A percentile compares a stretch with the other conserved stretches of the same genome.
Conservation (phyloP, 2,329 filamentous ascomycete genomes). For the Volutella citrinella region DNA sequence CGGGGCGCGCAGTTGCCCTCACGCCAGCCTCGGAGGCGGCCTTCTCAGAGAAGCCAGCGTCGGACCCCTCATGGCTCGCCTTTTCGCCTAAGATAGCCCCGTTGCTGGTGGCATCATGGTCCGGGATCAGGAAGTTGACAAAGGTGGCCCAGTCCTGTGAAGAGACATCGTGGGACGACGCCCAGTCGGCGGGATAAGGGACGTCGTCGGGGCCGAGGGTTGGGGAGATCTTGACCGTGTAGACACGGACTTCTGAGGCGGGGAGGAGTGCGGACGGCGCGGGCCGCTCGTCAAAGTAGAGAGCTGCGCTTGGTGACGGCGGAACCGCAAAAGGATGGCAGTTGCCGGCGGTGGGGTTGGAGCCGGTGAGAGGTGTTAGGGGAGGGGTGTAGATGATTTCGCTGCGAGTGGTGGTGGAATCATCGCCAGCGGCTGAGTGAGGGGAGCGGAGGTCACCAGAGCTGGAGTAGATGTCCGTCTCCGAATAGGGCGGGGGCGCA, state of each 20-base stretch:
- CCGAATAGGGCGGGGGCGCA: conserved; percentile 53
- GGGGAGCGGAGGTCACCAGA: conserved; percentile 27
- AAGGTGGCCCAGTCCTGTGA: conserved; percentile 59
- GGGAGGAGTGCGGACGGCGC: conserved; percentile 22
- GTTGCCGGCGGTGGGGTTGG: conserved; percentile 14
- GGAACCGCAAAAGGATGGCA: conserved; percentile 16
- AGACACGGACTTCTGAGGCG: conserved; percentile 24
- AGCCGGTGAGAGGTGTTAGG: conserved; percentile 39
- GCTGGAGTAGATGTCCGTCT: conserved; percentile 54
- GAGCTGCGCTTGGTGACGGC: conserved; percentile 20
- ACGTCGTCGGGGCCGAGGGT: conserved; percentile 41
- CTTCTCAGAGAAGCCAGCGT: conserved; percentile 48
- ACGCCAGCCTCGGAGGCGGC: conserved; percentile 37
- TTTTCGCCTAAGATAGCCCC: conserved; percentile 49
- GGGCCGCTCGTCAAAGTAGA: conserved; percentile 47
- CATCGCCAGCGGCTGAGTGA: conserved; percentile 26
- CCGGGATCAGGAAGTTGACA: conserved; percentile 52
- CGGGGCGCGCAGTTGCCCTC: conserved; percentile 9
- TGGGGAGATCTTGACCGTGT: conserved; percentile 33
- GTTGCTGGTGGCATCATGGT: conserved; percentile 42
- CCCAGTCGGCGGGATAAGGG: conserved; percentile 39
- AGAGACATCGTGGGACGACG: conserved; percentile 41
- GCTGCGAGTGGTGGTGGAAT: conserved; percentile 35
- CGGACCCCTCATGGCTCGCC: conserved; percentile 38
- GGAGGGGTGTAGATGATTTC: conserved; percentile 52